Evolutionary conservation across 305 asterid genomes (phyloP), one percentile per base, ranked within the genome.

Genomic region (Fraxinus albicans): DNA sequence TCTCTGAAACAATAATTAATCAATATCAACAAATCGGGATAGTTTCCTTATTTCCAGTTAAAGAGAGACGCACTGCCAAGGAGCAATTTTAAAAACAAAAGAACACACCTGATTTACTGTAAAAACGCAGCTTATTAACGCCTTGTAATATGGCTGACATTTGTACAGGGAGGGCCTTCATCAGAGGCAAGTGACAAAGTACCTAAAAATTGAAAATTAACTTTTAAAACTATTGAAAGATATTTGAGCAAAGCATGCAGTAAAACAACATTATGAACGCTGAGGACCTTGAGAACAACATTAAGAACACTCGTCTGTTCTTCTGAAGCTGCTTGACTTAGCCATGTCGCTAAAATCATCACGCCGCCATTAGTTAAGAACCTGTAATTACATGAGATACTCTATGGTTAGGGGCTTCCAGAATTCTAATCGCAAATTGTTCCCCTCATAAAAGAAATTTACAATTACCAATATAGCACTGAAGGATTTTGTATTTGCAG

Each of bases 81-180:
- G 34, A 83, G 82, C 77, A 84, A 84, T 50, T 21, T 15, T 70
- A 79, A 13, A 70, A 83, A 89, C 55, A 76, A 84, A 86, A 78
- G 70, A 88, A 82, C 98, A 86, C 94, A 96, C 99, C 99, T 91
- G 98, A 87, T 86, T 86, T 82, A 87, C 97, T 89, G 81, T 94
- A 96, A 86, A 93, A 94, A 85, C 97, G 95, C 87, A 96, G 92
- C 83, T 87, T 89, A 87, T 93, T 92, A 72, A 96, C 98, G 84
- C 98, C 93, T 83, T 96, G 98, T 87, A 96, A 89, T 84, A 94
- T 88, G 79, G 97, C 98, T 77, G 99, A 96, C 98, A 94, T 91
- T 70, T 96, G 99, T 77, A 86, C 96, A 44, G 98, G 95, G 77
- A 86, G 91, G 81, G 98, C 98, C 88, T 91, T 92, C 85, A 87